Conservation (phyloP, 1,284 basidiomycete genomes). For the Sanghuangporus baumii region DNA sequence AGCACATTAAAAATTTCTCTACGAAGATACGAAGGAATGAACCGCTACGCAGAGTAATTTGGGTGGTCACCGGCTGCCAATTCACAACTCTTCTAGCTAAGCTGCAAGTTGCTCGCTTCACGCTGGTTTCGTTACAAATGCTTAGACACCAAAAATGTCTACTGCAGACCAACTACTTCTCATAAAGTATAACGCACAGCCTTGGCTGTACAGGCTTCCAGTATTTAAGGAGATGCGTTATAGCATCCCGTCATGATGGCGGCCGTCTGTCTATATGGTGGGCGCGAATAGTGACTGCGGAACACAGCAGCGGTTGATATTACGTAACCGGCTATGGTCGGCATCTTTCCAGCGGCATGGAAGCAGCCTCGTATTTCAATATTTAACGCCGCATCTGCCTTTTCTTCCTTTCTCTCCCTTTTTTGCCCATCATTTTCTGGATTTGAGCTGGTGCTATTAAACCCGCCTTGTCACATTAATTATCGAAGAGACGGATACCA, state of each 20-base stretch:
- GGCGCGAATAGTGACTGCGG: background rate
- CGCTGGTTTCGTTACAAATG: too few relatives aligned
- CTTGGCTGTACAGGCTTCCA: too few relatives aligned
- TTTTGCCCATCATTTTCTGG: background rate
- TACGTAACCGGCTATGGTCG: background rate
- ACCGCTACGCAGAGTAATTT: too few relatives aligned
- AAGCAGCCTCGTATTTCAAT: background rate
- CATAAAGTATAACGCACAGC: too few relatives aligned
- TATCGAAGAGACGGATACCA: background rate
- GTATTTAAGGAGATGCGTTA: too few relatives aligned
- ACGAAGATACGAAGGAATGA: too few relatives aligned
- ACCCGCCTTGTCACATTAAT: background rate
- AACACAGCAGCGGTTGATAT: background rate
- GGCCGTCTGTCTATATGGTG: background rate
- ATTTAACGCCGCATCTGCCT: background rate
- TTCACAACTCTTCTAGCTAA: too few relatives aligned
- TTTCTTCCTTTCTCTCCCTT: background rate
- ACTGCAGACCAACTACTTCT: too few relatives aligned
- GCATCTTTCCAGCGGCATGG: background rate
- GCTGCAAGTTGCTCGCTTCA: too few relatives aligned
- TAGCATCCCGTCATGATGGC: background rate
- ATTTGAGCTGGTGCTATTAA: background rate
- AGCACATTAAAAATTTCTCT: too few relatives aligned
- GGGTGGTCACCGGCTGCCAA: too few relatives aligned
- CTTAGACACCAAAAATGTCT: too few relatives aligned